Evolutionary conservation across 2,329 filamentous ascomycete genomes (phyloP).

Genomic region (Penicillium verrucosum): DNA sequence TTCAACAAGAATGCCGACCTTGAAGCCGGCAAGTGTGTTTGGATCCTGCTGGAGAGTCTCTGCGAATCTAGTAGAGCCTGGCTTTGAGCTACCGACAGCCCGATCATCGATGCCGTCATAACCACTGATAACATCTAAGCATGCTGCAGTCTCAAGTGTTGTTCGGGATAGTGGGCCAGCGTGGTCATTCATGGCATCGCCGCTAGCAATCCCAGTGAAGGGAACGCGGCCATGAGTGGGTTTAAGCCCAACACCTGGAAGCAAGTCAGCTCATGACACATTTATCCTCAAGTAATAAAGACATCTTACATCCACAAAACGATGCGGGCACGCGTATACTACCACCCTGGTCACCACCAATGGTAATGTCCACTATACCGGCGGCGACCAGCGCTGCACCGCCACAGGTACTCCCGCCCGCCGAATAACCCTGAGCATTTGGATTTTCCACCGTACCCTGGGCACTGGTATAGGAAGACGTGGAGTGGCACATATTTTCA

Average conservation of each 20-base stretch:
- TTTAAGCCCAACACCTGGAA: constrained; percentile 46
- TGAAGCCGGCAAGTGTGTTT: constrained; percentile 19
- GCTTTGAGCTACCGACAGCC: constrained; percentile 32
- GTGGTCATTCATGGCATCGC: constrained; percentile 53
- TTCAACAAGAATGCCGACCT: constrained; percentile 47
- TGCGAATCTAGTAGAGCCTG: constrained; percentile 22
- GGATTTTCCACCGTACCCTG: constrained; percentile 31
- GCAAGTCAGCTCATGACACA: neutral
- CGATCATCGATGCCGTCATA: constrained; percentile 51
- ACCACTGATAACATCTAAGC: constrained; percentile 48
- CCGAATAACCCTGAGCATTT: constrained; percentile 27
- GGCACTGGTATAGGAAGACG: constrained; percentile 29
- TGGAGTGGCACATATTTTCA: constrained; percentile 50
- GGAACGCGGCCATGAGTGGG: constrained; percentile 53
- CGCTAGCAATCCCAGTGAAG: constrained; percentile 50
- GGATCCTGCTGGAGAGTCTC: constrained; percentile 7
- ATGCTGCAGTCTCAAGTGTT: constrained; percentile 42
- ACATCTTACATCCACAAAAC: constrained; percentile 38
- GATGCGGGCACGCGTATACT: constrained; percentile 41
- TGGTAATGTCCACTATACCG: constrained; percentile 29
- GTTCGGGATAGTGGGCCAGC: constrained; percentile 45
- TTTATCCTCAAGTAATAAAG: neutral
- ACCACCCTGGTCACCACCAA: constrained; percentile 35
- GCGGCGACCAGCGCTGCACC: constrained; percentile 28
- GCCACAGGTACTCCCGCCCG: constrained; percentile 31